These are phyloP conservation scores for Penicillium paneum DNA, from an alignment of 2,329 filamentous ascomycete species.

Conservation along the genomic window DNA sequence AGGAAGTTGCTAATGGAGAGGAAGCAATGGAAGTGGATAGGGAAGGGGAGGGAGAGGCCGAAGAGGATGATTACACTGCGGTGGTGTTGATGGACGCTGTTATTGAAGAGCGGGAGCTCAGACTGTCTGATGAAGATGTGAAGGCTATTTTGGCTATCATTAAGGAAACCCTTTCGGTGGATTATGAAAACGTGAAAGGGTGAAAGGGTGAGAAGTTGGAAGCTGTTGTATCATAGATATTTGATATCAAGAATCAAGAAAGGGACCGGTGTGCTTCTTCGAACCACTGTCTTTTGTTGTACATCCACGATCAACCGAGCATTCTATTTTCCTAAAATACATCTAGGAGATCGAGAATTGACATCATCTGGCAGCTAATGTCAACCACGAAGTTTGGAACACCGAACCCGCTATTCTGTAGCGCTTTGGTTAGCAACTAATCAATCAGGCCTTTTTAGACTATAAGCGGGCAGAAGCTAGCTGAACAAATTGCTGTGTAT, in stretches of 20 bases:
- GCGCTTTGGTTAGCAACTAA: too few relatives aligned
- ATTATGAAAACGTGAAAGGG: slow-evolving; percentile 14
- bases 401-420: too few relatives aligned
- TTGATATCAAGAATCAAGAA: not conserved
- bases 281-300: too few relatives aligned
- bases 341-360: too few relatives aligned
- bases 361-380: too few relatives aligned
- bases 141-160: slow-evolving; percentile 36
- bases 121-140: slow-evolving; percentile 40
- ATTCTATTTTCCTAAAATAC: too few relatives aligned
- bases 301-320: too few relatives aligned
- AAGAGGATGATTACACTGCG: slow-evolving; percentile 32
- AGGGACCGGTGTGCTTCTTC: not conserved
- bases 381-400: too few relatives aligned
- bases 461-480: too few relatives aligned
- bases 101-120: slow-evolving; percentile 44
- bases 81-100: slow-evolving; percentile 40
- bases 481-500: too few relatives aligned
- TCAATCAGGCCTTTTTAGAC: too few relatives aligned
- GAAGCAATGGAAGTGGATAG: slow-evolving; percentile 23
- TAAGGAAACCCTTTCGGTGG: slow-evolving; percentile 30
- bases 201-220: slow-evolving; percentile 1
- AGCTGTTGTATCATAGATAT: not conserved
- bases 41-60: slow-evolving; percentile 18
- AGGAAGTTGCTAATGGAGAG: slow-evolving; percentile 16